Evolutionary conservation across 345 rosid genomes (phyloP).

Genomic region (Salix koriyanagi): DNA sequence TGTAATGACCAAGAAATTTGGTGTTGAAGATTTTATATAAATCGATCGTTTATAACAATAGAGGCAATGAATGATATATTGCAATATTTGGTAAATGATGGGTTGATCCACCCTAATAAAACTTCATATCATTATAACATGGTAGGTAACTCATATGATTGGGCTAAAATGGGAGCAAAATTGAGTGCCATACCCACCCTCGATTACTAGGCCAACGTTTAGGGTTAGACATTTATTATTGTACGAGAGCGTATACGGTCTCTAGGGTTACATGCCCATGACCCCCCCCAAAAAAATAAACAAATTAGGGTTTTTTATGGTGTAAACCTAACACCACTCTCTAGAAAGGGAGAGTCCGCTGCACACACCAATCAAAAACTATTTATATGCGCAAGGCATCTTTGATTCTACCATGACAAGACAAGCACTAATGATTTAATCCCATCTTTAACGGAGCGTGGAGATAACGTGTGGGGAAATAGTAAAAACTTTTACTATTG

Average conservation of each 20-base stretch:
- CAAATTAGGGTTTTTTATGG: slow-evolving; percentile 37
- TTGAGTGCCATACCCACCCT: not conserved
- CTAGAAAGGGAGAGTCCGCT: not conserved
- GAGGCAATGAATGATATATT: not conserved
- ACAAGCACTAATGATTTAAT: not conserved
- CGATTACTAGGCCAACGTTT: slow-evolving; percentile 15
- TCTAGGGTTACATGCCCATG: slow-evolving; percentile 22
- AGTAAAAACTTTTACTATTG: slow-evolving; percentile 12
- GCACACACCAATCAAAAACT: slow-evolving; percentile 24
- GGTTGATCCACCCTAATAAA: not conserved
- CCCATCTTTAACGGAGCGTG: slow-evolving; percentile 29
- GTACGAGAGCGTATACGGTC: not conserved
- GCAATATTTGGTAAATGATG: not conserved
- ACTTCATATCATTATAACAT: not conserved
- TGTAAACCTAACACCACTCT: slow-evolving; percentile 13
- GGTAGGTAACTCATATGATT: not conserved
- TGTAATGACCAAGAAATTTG: not conserved
- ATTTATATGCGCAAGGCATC: slow-evolving; percentile 32
- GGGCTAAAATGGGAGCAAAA: not conserved
- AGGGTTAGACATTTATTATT: slow-evolving; percentile 27
- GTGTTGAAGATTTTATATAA: not conserved
- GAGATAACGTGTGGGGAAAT: slow-evolving; percentile 26
- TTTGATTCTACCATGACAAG: slow-evolving; percentile 16
- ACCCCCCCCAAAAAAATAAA: not conserved
- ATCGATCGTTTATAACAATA: not conserved